Evolutionary conservation across 106 monocot genomes (phyloP).

Genomic region (Acanthochlamys bracteata): DNA sequence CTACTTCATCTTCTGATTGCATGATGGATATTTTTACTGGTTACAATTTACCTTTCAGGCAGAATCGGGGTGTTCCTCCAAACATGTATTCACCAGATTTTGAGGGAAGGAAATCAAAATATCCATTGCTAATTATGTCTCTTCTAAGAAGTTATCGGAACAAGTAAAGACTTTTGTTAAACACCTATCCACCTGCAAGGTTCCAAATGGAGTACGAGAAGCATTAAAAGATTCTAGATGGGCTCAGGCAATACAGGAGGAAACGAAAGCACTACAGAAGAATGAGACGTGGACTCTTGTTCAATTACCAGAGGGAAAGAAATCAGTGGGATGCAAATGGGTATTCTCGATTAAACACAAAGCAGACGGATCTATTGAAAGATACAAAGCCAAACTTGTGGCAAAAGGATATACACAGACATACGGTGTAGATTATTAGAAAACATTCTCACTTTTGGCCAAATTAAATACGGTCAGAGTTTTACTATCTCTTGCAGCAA

Average conservation of each 20-base stretch:
- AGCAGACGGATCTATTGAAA: background rate
- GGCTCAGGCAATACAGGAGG: conserved; percentile 1
- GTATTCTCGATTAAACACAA: background rate
- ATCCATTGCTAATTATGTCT: background rate
- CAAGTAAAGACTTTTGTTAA: background rate
- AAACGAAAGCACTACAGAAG: background rate
- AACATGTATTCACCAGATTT: no score
- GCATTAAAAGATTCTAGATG: background rate
- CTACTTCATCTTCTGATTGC: no score
- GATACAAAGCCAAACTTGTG: conserved; percentile 7
- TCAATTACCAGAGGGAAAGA: background rate
- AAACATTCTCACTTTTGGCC: conserved; percentile 8
- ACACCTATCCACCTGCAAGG: background rate
- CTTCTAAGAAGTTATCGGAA: background rate
- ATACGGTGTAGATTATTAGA: conserved; percentile 3
- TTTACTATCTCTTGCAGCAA: background rate
- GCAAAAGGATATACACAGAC: conserved; percentile 6
- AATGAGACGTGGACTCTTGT: conserved; percentile 4
- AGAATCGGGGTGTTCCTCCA: background rate
- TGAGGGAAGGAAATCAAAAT: background rate
- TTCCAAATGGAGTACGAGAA: background rate
- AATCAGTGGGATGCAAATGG: conserved; percentile 1
- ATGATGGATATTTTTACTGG: background rate
- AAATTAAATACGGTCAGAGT: conserved; percentile 2
- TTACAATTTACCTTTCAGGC: background rate